Evolutionary conservation across 2,329 filamentous ascomycete species (phyloP).

Genomic region (Claviceps purpurea): DNA sequence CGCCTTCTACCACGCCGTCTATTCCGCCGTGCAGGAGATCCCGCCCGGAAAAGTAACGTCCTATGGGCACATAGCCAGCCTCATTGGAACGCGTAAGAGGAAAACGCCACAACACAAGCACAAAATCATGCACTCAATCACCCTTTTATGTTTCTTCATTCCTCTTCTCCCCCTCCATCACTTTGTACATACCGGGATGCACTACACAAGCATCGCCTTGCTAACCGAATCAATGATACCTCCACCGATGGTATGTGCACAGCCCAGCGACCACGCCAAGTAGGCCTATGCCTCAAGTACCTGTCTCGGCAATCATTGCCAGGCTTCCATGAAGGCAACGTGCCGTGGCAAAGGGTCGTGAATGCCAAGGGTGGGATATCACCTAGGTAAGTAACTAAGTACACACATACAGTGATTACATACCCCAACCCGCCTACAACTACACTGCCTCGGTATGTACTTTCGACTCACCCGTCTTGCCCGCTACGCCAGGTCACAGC

Average conservation of each 20-base stretch:
- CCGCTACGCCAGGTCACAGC: constrained; percentile 28
- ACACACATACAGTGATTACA: not conserved
- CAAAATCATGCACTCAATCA: not conserved
- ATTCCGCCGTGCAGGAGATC: constrained; percentile 73
- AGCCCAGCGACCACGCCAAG: constrained; percentile 68
- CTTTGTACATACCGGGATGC: not conserved
- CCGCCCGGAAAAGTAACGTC: constrained; percentile 72
- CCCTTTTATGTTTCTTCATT: not conserved
- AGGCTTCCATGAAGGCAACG: constrained; percentile 59
- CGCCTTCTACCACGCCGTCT: constrained; percentile 66
- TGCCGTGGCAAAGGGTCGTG: constrained; percentile 91
- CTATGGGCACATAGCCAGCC: constrained; percentile 67
- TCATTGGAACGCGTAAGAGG: constrained; percentile 57
- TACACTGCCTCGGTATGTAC: too few species aligned
- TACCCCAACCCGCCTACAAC: too few species aligned
- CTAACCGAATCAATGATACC: too few species aligned
- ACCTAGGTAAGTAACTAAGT: constrained; percentile 47
- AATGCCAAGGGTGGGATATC: constrained; percentile 80
- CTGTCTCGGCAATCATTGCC: constrained; percentile 43
- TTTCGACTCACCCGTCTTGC: too few species aligned
- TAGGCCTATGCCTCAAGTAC: constrained; percentile 82
- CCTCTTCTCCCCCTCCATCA: not conserved
- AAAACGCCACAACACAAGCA: too few species aligned
- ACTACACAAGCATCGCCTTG: too few species aligned
- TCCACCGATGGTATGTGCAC: not conserved